Percentiles rank a stretch among this genome's conserved stretches.
Conservation (phyloP, 1,284 basidiomycete species). For the Peniophora sp. region DNA sequence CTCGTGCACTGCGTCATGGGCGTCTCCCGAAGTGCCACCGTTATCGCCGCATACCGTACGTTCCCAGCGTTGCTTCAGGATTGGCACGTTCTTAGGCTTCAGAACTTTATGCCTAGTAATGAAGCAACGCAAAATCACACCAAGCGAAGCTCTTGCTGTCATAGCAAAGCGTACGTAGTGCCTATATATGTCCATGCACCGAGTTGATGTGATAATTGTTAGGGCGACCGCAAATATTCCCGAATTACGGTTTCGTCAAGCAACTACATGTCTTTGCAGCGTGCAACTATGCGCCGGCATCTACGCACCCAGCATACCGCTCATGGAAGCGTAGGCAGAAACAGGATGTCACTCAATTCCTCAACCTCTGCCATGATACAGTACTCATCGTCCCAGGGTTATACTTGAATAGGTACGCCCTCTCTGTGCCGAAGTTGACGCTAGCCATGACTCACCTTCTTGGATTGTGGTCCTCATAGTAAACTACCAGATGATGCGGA, state of each 20-base stretch:
- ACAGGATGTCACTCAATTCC: conserved; percentile 41
- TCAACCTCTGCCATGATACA: conserved; percentile 43
- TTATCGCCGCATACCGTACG: conserved; percentile 60
- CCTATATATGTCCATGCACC: conserved; percentile 2
- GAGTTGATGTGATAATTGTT: not conserved
- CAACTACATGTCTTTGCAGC: conserved; percentile 48
- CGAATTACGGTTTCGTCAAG: conserved; percentile 57
- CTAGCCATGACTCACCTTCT: not conserved
- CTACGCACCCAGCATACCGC: conserved; percentile 35
- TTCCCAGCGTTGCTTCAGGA: conserved; percentile 7
- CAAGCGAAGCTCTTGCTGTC: conserved; percentile 35
- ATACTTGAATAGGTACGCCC: conserved; percentile 40
- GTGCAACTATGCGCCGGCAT: conserved; percentile 37
- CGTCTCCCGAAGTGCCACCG: conserved; percentile 40
- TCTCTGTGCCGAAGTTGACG: not conserved
- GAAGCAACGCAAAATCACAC: conserved; percentile 34
- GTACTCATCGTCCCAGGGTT: conserved; percentile 38
- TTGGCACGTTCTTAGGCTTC: too few relatives aligned
- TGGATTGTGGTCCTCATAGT: conserved; percentile 28
- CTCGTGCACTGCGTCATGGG: conserved; percentile 67
- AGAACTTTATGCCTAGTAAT: conserved; percentile 34
- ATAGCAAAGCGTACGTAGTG: conserved; percentile 38
- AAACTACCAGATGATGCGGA: conserved; percentile 45
- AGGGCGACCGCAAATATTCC: conserved; percentile 49
- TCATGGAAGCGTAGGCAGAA: conserved; percentile 47